Percentiles rank a stretch among this genome's conserved stretches.
Evolutionary conservation across 202 grass and related monocot genomes (phyloP).

Genomic region (Cymbopogon flexuosus): DNA sequence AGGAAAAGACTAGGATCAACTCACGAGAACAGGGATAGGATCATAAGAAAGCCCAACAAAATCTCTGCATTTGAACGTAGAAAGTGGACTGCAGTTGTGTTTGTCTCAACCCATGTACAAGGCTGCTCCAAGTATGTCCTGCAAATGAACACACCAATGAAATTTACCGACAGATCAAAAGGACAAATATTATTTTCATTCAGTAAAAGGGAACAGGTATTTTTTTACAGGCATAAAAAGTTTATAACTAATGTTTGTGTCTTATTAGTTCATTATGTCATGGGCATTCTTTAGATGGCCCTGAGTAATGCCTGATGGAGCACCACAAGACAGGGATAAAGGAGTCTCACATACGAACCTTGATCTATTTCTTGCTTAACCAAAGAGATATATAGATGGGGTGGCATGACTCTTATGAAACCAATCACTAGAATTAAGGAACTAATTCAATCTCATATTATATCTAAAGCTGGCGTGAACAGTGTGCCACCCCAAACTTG

Average conservation of each 20-base stretch:
- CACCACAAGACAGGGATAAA: neutral
- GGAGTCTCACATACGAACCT: neutral
- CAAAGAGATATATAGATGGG: neutral
- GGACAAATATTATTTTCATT: neutral
- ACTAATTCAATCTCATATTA: neutral
- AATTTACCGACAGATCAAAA: conserved; percentile 28
- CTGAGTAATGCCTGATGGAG: neutral
- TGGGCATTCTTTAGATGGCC: neutral
- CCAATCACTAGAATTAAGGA: neutral
- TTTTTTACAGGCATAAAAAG: neutral
- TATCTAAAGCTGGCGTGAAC: neutral
- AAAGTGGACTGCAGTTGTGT: conserved; percentile 57
- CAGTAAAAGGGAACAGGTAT: neutral
- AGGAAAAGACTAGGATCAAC: conserved; percentile 40
- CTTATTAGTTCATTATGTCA: neutral
- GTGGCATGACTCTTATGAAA: neutral
- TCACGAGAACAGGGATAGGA: conserved; percentile 83
- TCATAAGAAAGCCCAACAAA: conserved; percentile 81
- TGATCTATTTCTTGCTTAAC: neutral
- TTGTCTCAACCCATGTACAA: conserved; percentile 79
- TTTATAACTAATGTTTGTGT: neutral
- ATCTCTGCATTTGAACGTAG: conserved; percentile 81
- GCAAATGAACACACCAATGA: conserved; percentile 25
- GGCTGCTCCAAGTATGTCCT: conserved; percentile 91
- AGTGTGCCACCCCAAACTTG: neutral